These are phyloP conservation scores for Apiotrichum akiyoshidainum DNA, from an alignment of 1,284 basidiomycete species.

Conservation along the genomic window DNA sequence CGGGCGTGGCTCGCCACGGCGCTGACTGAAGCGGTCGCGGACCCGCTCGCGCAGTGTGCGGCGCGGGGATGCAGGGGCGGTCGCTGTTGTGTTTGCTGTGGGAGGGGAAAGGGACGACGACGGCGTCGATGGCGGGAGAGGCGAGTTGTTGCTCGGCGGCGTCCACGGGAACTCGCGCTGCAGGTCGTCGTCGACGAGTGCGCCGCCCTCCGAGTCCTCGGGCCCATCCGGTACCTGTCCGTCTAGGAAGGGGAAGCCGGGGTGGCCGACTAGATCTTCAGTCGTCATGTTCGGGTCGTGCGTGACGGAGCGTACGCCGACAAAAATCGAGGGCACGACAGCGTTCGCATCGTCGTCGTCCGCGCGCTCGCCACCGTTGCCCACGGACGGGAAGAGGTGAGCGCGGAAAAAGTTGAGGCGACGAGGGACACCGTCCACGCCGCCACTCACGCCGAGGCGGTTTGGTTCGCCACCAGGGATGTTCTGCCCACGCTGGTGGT, in stretches of 20 bases:
- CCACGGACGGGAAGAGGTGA: constrained; percentile 43
- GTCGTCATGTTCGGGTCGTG: constrained; percentile 39
- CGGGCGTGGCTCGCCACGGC: constrained; percentile 11
- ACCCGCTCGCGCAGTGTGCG: constrained; percentile 32
- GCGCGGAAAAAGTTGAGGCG: constrained; percentile 52
- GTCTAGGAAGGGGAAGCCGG: constrained; percentile 42
- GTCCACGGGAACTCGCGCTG: constrained; percentile 3
- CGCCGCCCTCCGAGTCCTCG: not conserved
- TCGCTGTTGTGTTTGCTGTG: not conserved
- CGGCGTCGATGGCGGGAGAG: not conserved
- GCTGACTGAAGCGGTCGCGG: constrained; percentile 17
- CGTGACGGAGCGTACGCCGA: constrained; percentile 44
- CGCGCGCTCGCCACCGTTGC: constrained; percentile 6
- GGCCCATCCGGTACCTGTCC: constrained; percentile 28
- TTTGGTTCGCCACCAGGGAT: constrained; percentile 9
- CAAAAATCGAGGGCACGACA: constrained; percentile 47
- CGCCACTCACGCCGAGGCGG: constrained; percentile 29
- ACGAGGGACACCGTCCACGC: constrained; percentile 30
- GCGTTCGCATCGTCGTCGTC: constrained; percentile 25
- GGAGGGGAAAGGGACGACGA: not conserved
- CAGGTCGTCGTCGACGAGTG: not conserved
- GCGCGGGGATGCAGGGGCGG: constrained; percentile 6
- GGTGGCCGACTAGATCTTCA: constrained; percentile 40
- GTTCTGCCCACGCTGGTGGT: constrained; percentile 38
- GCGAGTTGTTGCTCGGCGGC: not conserved